Evolutionary conservation across 2,329 filamentous ascomycete species (phyloP).

Genomic region (Fusarium subglutinans): DNA sequence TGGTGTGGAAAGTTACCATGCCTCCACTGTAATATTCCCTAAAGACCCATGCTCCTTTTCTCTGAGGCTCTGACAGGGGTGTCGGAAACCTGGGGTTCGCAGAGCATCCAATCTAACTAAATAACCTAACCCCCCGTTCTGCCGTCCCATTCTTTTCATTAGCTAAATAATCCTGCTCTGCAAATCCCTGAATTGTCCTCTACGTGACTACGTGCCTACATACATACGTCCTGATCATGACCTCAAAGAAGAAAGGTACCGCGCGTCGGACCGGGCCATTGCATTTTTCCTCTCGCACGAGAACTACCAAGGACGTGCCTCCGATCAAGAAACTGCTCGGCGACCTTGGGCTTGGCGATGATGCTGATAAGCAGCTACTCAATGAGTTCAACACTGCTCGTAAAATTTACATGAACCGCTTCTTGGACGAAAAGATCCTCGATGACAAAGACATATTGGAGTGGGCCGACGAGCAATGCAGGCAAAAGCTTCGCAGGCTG

Average conservation of each 20-base stretch:
- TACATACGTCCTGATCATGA: background rate
- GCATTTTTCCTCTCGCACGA: background rate
- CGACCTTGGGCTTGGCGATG: conserved; percentile 2
- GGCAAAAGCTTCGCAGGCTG: background rate
- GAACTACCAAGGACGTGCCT: background rate
- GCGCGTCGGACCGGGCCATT: background rate
- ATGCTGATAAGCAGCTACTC: background rate
- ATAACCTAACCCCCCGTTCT: background rate
- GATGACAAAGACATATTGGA: background rate
- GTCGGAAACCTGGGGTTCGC: background rate
- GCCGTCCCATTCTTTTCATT: background rate
- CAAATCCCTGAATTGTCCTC: background rate
- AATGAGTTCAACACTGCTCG: background rate
- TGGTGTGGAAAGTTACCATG: background rate
- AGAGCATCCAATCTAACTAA: background rate
- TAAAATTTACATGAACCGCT: background rate
- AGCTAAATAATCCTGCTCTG: background rate
- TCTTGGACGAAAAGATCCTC: background rate
- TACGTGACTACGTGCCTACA: background rate
- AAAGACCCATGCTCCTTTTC: background rate
- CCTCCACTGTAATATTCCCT: background rate
- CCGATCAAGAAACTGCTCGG: background rate
- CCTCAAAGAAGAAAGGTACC: background rate
- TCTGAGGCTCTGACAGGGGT: background rate
- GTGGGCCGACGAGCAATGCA: background rate